Evolutionary conservation across 2,329 filamentous ascomycete species (phyloP).

Genomic region (Sordariomycetes sp.): DNA sequence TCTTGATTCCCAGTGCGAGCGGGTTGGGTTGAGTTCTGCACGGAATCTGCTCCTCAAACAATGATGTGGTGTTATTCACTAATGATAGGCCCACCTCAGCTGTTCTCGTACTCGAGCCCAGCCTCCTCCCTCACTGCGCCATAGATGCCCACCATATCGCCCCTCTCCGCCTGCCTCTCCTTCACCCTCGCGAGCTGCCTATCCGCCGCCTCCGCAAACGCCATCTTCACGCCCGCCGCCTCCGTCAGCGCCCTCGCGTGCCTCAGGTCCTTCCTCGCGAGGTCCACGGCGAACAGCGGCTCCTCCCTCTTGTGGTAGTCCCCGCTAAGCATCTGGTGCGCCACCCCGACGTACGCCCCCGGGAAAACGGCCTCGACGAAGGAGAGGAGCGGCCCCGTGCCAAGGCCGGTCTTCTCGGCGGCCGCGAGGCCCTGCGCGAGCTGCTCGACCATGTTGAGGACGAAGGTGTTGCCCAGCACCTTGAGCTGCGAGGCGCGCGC

Average conservation of each 20-base stretch:
- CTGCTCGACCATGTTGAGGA: constrained; percentile 72
- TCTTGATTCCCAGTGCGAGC: no score
- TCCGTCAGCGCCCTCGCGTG: constrained; percentile 63
- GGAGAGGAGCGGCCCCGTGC: constrained; percentile 55
- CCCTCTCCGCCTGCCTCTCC: constrained; percentile 54
- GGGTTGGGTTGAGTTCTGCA: no score
- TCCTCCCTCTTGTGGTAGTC: constrained; percentile 68
- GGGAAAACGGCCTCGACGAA: constrained; percentile 68
- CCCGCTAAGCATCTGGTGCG: constrained; percentile 60
- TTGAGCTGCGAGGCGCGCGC: constrained; percentile 59
- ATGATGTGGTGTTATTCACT: no score
- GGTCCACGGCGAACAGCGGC: constrained; percentile 73
- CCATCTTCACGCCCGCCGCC: constrained; percentile 49
- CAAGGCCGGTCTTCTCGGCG: constrained; percentile 72
- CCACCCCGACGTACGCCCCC: constrained; percentile 66
- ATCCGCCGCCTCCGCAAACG: constrained; percentile 56
- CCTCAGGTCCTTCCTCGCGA: constrained; percentile 71
- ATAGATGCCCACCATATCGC: constrained; percentile 77
- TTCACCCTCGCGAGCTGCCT: constrained; percentile 59
- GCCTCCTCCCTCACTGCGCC: constrained; percentile 66
- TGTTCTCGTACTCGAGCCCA: constrained; percentile 64
- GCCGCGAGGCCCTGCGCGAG: constrained; percentile 68
- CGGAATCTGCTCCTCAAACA: no score
- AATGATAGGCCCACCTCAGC: neutral
- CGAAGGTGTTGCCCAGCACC: constrained; percentile 77